phyloP scores from a whole-genome alignment of 75 land plant genomes.

The Cryptomeria japonica region DNA sequence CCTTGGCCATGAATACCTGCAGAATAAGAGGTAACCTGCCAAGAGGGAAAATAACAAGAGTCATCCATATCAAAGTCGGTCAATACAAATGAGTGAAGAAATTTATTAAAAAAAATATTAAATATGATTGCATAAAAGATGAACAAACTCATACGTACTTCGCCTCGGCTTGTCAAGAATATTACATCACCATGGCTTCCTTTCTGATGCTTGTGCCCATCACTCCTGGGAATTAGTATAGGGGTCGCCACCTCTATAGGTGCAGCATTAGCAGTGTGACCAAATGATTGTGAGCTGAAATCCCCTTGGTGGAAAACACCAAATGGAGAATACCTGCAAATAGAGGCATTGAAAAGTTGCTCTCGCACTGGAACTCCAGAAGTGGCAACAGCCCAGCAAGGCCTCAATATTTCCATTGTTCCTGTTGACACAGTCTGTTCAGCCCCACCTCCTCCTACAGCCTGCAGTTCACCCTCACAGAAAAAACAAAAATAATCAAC shows the following conservation, averaged over 20 bases:
- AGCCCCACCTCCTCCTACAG: slow-evolving; percentile 90
- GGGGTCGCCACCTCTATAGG: slow-evolving; percentile 90
- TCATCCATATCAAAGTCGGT: not conserved
- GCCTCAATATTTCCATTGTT: slow-evolving; percentile 80
- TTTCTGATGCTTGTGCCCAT: slow-evolving; percentile 82
- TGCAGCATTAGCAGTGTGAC: slow-evolving; percentile 37
- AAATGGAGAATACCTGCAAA: slow-evolving; percentile 82
- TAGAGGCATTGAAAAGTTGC: slow-evolving; percentile 92
- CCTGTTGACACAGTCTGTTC: slow-evolving; percentile 85
- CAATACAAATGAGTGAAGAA: not conserved
- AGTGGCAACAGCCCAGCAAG: slow-evolving; percentile 98
- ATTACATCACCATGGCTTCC: slow-evolving; percentile 94
- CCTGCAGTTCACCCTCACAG: slow-evolving; percentile 35
- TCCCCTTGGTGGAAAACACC: slow-evolving; percentile 79
- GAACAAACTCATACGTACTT: slow-evolving; percentile 41
- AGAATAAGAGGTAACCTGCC: slow-evolving; percentile 89
- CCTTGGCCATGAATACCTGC: slow-evolving; percentile 74
- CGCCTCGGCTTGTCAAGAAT: slow-evolving; percentile 92
- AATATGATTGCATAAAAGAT: not conserved
- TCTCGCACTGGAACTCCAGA: slow-evolving; percentile 97
- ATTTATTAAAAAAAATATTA: not conserved
- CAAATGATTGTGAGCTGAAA: slow-evolving; percentile 53
- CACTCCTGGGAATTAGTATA: slow-evolving; percentile 65
- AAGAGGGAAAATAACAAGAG: not conserved
- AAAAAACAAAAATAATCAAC: not conserved